Percentiles rank a stretch among this genome's conserved stretches.
Evolutionary conservation across 768 basidiomycete genomes (phyloP).

Genomic region (Galerina marginata): DNA sequence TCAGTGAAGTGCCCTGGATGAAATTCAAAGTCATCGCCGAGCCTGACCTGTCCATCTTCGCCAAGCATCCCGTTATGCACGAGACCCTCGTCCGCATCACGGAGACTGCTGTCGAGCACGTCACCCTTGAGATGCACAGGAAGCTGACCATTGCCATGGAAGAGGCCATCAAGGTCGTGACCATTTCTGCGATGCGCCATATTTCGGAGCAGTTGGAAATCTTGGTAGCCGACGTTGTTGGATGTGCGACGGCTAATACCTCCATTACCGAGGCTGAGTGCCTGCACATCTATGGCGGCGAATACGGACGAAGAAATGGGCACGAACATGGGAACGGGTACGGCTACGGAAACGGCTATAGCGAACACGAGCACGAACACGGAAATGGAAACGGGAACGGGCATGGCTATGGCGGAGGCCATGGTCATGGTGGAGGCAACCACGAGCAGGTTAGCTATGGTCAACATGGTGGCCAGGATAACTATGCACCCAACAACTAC

Average conservation of each 20-base stretch:
- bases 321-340: not conserved
- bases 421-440: not conserved
- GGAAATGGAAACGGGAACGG: too few species aligned
- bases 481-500: too few species aligned
- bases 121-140: conserved; percentile 22
- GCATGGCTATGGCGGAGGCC: not conserved
- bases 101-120: conserved; percentile 26
- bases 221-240: conserved; percentile 17
- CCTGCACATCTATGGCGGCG: conserved; percentile 16
- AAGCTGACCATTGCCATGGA: conserved; percentile 25
- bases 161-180: conserved; percentile 19
- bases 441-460: too few species aligned
- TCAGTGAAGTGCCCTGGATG: conserved; percentile 34
- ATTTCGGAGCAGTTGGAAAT: conserved; percentile 18
- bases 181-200: conserved; percentile 24
- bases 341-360: too few species aligned
- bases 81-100: conserved; percentile 25
- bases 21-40: conserved; percentile 33
- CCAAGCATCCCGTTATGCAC: conserved; percentile 24
- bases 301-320: not conserved
- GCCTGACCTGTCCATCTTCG: conserved; percentile 27
- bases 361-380: too few species aligned
- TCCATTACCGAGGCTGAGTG: conserved; percentile 22
- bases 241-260: conserved; percentile 20
- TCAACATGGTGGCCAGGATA: too few species aligned